These are phyloP conservation scores for Akanthomyces lecanii DNA, from an alignment of 2,329 filamentous ascomycete genomes.

Conservation along the genomic window DNA sequence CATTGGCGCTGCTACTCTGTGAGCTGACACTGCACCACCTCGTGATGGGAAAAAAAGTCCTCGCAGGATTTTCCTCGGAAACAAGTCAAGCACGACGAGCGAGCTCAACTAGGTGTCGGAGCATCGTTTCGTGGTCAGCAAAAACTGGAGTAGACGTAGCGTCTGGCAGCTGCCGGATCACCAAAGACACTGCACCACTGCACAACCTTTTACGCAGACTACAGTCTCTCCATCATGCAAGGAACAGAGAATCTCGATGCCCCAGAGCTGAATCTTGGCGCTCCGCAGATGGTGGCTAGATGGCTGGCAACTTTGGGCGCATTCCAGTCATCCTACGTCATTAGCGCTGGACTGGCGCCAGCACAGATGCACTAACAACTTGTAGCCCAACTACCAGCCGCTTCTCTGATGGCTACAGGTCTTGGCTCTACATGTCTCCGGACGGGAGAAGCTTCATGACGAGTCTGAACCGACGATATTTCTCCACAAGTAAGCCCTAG, in stretches of 20 bases:
- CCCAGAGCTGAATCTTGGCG: not conserved
- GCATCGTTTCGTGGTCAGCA: not conserved
- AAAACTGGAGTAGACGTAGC: not conserved
- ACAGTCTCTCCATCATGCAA: not conserved
- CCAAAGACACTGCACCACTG: not conserved
- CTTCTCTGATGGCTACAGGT: not conserved
- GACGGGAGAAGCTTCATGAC: not conserved
- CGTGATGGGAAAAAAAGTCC: not conserved
- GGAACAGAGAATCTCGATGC: constrained; percentile 3
- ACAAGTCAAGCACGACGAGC: not conserved
- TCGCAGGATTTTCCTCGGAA: not conserved
- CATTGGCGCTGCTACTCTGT: not conserved
- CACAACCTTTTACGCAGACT: not conserved
- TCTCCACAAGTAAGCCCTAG: constrained; percentile 15
- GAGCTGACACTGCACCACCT: not conserved
- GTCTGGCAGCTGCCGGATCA: not conserved
- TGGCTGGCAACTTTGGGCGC: constrained; percentile 4
- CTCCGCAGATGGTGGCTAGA: constrained; percentile 1
- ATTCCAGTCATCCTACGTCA: constrained; percentile 14
- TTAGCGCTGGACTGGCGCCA: not conserved
- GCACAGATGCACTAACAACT: constrained; percentile 28
- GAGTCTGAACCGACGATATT: not conserved
- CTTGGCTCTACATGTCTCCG: not conserved
- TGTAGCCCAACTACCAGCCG: not conserved
- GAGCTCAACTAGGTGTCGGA: not conserved